phyloP scores from a whole-genome alignment of 2,329 filamentous ascomycete species.

The Xylariaceae sp. region DNA sequence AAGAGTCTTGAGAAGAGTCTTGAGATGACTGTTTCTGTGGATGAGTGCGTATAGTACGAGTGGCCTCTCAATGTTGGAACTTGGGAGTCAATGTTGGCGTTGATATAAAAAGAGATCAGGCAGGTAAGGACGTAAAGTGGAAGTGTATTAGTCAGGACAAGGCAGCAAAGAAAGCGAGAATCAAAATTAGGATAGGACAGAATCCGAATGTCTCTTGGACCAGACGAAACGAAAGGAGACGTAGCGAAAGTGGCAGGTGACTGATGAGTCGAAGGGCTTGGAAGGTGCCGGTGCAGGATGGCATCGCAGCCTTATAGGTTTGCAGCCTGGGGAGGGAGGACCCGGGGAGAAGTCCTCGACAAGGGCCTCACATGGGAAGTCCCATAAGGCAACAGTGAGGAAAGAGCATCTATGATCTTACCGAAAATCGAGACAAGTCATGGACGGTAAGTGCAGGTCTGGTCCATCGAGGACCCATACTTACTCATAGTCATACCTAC shows the following conservation, averaged over 20 bases:
- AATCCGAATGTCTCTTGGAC: constrained; percentile 17
- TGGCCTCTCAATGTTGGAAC: no score
- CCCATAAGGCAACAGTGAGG: constrained; percentile 29
- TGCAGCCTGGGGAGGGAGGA: constrained; percentile 33
- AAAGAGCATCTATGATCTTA: constrained; percentile 26
- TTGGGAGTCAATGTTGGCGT: neutral
- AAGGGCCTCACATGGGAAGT: constrained; percentile 19
- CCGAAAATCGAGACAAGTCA: constrained; percentile 23
- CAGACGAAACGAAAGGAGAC: constrained; percentile 25
- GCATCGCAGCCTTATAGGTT: constrained; percentile 53
- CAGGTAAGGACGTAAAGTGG: constrained; percentile 16
- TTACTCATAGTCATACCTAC: no score
- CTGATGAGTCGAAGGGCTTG: constrained; percentile 27
- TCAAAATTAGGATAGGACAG: constrained; percentile 21
- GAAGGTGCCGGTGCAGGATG: constrained; percentile 28
- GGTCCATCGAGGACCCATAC: constrained; percentile 11
- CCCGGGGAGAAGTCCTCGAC: constrained; percentile 6
- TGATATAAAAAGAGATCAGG: constrained; percentile 5
- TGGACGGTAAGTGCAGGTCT: neutral
- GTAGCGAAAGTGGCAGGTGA: constrained; percentile 25
- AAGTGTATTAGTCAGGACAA: constrained; percentile 16
- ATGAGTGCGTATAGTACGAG: no score
- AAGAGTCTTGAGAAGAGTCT: no score
- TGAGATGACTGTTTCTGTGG: no score
- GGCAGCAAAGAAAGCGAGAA: constrained; percentile 22